phyloP scores from a whole-genome alignment of 805 yeast genomes.

The Candida vartiovaarae region DNA sequence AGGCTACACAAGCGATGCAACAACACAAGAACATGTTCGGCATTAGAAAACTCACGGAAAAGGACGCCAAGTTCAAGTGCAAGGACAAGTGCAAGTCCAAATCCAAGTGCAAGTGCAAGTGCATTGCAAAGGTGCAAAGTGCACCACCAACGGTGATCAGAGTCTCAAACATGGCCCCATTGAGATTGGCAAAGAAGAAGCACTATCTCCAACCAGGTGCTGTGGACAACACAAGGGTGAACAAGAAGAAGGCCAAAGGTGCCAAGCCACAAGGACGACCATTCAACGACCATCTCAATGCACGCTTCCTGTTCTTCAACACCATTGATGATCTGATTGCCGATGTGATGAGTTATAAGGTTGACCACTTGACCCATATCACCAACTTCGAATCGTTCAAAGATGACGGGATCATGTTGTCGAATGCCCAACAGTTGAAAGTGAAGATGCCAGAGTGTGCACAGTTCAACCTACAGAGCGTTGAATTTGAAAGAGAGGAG shows the following conservation, averaged over 20 bases:
- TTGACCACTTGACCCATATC: constrained; percentile 7
- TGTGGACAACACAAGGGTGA: constrained; percentile 3
- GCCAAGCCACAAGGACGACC: constrained; percentile 24
- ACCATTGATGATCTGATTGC: constrained; percentile 20
- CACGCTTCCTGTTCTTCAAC: constrained; percentile 20
- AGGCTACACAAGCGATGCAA: too few relatives aligned
- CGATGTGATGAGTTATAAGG: constrained; percentile 13
- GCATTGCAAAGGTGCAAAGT: background rate
- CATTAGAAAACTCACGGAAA: too few relatives aligned
- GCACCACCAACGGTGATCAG: constrained; percentile 19
- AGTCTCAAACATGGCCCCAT: constrained; percentile 16
- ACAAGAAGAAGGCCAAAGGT: constrained; percentile 4
- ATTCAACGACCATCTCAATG: constrained; percentile 20
- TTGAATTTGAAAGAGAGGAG: constrained; percentile 18
- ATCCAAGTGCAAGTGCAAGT: too few relatives aligned
- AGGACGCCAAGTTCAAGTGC: too few relatives aligned
- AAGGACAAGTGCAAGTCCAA: too few relatives aligned
- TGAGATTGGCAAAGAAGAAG: constrained; percentile 23
- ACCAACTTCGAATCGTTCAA: constrained; percentile 9
- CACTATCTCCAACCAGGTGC: constrained; percentile 11
- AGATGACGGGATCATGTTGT: constrained; percentile 3
- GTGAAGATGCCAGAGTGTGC: constrained; percentile 8
- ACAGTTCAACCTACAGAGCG: constrained; percentile 6
- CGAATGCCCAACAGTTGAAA: constrained; percentile 14
- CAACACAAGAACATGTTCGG: too few relatives aligned